phyloP scores from a whole-genome alignment of 225 moss, liverwort and hornwort genomes.

The Pleurozium schreberi region DNA sequence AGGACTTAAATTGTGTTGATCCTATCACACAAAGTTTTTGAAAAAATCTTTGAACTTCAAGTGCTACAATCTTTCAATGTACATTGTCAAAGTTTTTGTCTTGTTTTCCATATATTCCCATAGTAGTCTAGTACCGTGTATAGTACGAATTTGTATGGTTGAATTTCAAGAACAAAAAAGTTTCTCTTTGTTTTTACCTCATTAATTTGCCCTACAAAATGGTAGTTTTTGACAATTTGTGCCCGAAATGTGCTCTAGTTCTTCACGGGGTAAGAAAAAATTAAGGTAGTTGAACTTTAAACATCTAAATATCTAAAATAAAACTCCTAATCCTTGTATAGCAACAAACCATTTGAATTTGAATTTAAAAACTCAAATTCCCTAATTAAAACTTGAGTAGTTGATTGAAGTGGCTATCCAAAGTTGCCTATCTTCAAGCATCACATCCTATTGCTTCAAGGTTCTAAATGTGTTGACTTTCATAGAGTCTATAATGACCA shows the following conservation, averaged over 20 bases:
- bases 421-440: neutral
- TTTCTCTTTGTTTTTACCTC: neutral
- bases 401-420: neutral
- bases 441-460: neutral
- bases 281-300: neutral
- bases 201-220: neutral
- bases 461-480: neutral
- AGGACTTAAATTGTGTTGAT: neutral
- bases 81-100: neutral
- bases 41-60: neutral
- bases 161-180: neutral
- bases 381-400: neutral
- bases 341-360: neutral
- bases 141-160: neutral
- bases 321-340: neutral
- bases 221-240: neutral
- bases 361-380: neutral
- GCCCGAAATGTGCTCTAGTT: neutral
- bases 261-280: accelerated
- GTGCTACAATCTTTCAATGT: neutral
- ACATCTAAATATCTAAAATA: neutral
- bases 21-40: accelerated
- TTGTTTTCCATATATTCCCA: no score
- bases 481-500: no score
- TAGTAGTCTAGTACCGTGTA: neutral